Evolutionary conservation across 192 early-diverging fungal species (phyloP), one percentile per base, ranked within the genome.

Genomic region (Phycomyces blakesleeanus): DNA sequence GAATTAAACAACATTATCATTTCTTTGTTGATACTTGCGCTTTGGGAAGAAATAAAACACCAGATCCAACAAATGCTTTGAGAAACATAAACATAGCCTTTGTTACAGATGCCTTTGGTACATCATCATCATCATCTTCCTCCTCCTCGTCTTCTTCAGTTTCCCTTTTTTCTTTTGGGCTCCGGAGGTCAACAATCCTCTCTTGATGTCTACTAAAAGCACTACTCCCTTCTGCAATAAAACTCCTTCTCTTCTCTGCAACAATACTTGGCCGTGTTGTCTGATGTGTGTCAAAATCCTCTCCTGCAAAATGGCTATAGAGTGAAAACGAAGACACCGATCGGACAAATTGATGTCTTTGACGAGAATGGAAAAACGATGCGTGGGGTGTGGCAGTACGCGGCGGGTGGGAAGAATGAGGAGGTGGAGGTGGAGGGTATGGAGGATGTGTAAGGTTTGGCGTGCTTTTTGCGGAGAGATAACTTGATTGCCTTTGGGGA

Each of bases 41-140:
- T 44, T 67, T 81, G 39, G 85, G 85, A n/a, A 87, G 73, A 53
- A 87, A 86, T n/a, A 87, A 67, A 4, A 72, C 75, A 20, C 84
- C 84, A 5, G 82, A 79, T 60, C 83, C 85, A 16, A 87, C 78
- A 71, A 87, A 87, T 12, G 85, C 71, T 70, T 87, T 87, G 21
- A 87, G 72, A 56, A 87, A 77, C 74, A 87, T 64, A 67, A 85
- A 84, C 61, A 85, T 78, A 4, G 85, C 81, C 68, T 87, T 85
- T 21, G 64, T 51, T 2, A 82, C 76, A 3, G 78, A 74, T 26
- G 83, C 83, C 9, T 76, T 83, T 6, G 63, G 63, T 21, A 50
- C 63, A 16, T n/a, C 15, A 2, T 37, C 24, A 20, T 66, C 64
- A n/a, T 10, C 42, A 3, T 57, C 44, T 51, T 59, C 41, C 16